These are phyloP conservation scores for Malassezia equina DNA, from an alignment of 1,284 basidiomycete genomes.

Conservation along the genomic window DNA sequence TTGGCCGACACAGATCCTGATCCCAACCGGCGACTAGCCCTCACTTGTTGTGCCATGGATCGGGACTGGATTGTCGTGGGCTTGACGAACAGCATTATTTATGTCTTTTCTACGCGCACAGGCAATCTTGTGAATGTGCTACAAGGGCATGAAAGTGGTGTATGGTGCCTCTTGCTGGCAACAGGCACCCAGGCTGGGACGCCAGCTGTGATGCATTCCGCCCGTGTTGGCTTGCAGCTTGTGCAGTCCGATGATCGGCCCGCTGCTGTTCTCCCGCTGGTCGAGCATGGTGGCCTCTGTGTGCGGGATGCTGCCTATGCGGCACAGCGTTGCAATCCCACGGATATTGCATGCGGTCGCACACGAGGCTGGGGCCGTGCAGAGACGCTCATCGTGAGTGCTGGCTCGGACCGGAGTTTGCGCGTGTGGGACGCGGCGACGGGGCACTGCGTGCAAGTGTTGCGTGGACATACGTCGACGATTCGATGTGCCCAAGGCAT, in stretches of 20 bases:
- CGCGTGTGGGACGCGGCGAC: conserved; percentile 82
- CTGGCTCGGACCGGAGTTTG: conserved; percentile 79
- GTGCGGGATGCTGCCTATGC: conserved; percentile 4
- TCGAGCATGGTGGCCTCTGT: background rate
- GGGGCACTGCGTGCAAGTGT: conserved; percentile 68
- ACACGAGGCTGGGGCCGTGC: conserved; percentile 60
- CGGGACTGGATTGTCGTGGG: conserved; percentile 77
- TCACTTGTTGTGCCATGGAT: conserved; percentile 79
- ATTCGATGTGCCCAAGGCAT: conserved; percentile 83
- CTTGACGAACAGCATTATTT: conserved; percentile 75
- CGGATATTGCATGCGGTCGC: conserved; percentile 23
- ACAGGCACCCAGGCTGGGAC: conserved; percentile 15
- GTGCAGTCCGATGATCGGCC: background rate
- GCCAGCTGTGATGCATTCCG: background rate
- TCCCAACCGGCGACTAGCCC: conserved; percentile 59
- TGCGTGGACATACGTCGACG: conserved; percentile 79
- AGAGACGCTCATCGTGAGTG: conserved; percentile 70
- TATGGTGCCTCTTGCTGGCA: conserved; percentile 78
- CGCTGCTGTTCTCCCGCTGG: background rate
- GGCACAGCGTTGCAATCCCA: background rate
- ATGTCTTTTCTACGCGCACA: conserved; percentile 71
- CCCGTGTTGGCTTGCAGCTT: conserved; percentile 3
- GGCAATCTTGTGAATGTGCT: conserved; percentile 70
- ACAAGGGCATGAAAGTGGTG: conserved; percentile 73
- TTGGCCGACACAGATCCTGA: conserved; percentile 27